Percentiles rank a stretch among this genome's conserved stretches.
These are phyloP conservation scores for Pterocarpus macrocarpus DNA, from an alignment of 306 rosid species.

Conservation along the genomic window DNA sequence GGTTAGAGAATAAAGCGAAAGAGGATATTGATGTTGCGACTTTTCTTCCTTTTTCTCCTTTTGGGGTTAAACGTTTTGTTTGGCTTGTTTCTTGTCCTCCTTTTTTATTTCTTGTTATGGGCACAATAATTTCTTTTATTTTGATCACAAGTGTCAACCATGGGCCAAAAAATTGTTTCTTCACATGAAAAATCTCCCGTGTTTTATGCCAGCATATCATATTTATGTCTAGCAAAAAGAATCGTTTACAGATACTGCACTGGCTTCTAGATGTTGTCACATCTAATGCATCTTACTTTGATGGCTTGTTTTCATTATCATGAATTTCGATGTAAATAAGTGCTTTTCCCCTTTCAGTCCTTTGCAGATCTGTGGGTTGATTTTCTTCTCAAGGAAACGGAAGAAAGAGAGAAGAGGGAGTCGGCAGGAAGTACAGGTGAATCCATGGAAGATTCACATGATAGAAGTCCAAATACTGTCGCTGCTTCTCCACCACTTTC, in stretches of 20 bases:
- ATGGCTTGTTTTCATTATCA: not conserved
- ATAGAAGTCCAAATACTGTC: slow-evolving; percentile 41
- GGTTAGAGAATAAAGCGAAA: not conserved
- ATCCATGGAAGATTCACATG: slow-evolving; percentile 56
- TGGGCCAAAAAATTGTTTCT: not conserved
- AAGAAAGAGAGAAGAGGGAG: slow-evolving; percentile 85
- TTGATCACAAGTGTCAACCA: slow-evolving; percentile 10
- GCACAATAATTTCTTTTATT: too few relatives aligned
- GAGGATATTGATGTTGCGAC: too few relatives aligned
- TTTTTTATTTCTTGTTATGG: too few relatives aligned
- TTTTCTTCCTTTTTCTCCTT: too few relatives aligned
- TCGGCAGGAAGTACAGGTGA: slow-evolving; percentile 54
- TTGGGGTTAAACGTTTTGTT: too few relatives aligned
- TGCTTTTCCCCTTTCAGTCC: slow-evolving; percentile 67
- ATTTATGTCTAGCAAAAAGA: not conserved
- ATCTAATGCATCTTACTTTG: slow-evolving; percentile 11
- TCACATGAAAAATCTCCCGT: slow-evolving; percentile 4
- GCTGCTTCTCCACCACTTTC: slow-evolving; percentile 41
- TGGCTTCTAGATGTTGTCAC: not conserved
- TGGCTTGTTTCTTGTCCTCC: too few relatives aligned
- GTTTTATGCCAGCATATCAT: not conserved
- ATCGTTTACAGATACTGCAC: not conserved
- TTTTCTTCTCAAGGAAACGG: slow-evolving; percentile 94
- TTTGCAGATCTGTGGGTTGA: slow-evolving; percentile 99
- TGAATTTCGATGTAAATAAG: slow-evolving; percentile 11